Evolutionary conservation across 805 yeast genomes (phyloP).

Genomic region (Spathaspora passalidarum): DNA sequence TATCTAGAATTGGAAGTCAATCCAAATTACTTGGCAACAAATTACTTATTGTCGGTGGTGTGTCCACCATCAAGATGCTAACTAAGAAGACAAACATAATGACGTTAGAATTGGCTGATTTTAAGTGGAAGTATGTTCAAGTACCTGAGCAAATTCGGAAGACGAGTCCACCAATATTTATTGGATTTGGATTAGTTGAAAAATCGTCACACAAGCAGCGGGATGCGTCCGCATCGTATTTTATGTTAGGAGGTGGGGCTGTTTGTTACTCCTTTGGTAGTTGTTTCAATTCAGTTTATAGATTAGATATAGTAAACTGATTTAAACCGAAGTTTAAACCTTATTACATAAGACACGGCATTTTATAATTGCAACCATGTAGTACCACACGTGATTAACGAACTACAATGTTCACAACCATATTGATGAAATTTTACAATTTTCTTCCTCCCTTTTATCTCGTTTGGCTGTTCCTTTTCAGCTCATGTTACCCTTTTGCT

Average conservation of each 20-base stretch:
- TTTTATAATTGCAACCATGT: no score
- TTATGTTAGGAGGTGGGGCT: slow-evolving; percentile 65
- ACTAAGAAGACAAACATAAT: slow-evolving; percentile 37
- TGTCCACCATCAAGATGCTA: slow-evolving; percentile 29
- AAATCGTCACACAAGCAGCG: slow-evolving; percentile 1
- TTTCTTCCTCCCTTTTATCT: no score
- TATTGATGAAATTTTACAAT: no score
- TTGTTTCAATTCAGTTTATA: slow-evolving; percentile 26
- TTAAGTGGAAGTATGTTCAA: slow-evolving; percentile 4
- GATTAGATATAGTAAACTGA: slow-evolving; percentile 6
- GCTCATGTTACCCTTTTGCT: no score
- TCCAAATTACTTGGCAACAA: slow-evolving; percentile 23
- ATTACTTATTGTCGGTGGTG: slow-evolving; percentile 57
- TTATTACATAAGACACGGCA: no score
- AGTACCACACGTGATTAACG: no score
- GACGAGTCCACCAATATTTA: slow-evolving; percentile 43
- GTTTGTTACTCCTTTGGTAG: slow-evolving; percentile 80
- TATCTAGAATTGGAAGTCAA: slow-evolving; percentile 52
- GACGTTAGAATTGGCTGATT: slow-evolving; percentile 23
- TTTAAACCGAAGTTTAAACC: no score
- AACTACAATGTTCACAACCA: no score
- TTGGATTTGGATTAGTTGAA: slow-evolving; percentile 49
- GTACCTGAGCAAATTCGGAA: slow-evolving; percentile 36
- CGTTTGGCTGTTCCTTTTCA: no score
- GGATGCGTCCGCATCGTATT: background rate